Evolutionary conservation across 345 rosid genomes (phyloP), one percentile per base, ranked within the genome.

Genomic region (Streptanthus diversifolius): DNA sequence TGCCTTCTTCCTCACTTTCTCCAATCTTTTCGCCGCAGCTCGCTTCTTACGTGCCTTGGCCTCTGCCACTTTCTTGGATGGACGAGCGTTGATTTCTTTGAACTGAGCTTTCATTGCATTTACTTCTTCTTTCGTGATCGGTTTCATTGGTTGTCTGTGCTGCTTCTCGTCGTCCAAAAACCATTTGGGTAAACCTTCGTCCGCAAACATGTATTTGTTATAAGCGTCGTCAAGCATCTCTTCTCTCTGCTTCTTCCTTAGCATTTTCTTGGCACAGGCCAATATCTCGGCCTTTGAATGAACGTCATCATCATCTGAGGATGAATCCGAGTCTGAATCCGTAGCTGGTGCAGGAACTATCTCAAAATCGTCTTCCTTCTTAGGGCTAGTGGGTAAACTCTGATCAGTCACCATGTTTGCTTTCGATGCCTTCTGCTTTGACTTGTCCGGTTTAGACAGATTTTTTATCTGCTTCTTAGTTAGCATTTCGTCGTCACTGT

Each of bases 41-140:
- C 88, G 80, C 81, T 91, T 95, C 92, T 91, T 91, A 67, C 97
- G 63, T 24, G 93, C 96, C 74, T 95, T 95, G 63, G 99, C 99
- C 79, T 95, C 82, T 0, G 90, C 96, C 66, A 95, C 98, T 68
- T 95, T 95, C 92, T 95, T 95, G 10, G 98, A 95, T 19, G 98
- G 93, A 22, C 98, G 87, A 27, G 96, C 93, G 63, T 95, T 79
- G 27, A 95, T 91, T 76, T 90, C 99, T 77, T 77, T 95, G 83
- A 91, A 90, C 68, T 87, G 96, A 32, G 98, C 98, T 75, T 68
- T 82, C 91, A 91, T 88, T 24, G 98, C 99, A 44, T 76, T 82
- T 17, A 95, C 78, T 80, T 95, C 96, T 69, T 90, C 98, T 72
- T 87, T 91, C 1, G 98, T 95, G 19, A 95, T 49, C 0, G 96